Evolutionary conservation across 2,329 filamentous ascomycete species (phyloP).

Genomic region (Fusarium anguioides): DNA sequence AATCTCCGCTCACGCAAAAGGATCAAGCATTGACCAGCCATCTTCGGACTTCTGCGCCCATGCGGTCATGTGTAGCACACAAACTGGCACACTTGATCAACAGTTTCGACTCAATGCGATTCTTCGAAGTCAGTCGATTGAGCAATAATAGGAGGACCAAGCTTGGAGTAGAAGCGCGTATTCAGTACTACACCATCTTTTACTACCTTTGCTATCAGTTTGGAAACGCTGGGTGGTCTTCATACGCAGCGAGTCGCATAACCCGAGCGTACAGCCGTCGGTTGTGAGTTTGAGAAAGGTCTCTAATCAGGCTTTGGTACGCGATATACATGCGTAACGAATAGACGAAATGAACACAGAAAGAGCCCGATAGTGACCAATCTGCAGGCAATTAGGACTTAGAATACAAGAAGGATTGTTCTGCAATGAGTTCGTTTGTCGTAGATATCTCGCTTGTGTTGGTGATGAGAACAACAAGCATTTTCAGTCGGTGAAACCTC

Average conservation of each 20-base stretch:
- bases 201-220: background rate
- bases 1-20: background rate
- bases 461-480: conserved; percentile 43
- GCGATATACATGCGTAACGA: conserved; percentile 36
- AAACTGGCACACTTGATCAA: too few species aligned
- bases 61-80: background rate
- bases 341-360: conserved; percentile 42
- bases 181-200: background rate
- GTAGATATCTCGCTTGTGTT: conserved; percentile 1
- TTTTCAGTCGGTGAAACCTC: conserved; percentile 49
- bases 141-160: too few species aligned
- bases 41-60: background rate
- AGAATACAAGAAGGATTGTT: background rate
- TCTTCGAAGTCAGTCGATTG: too few species aligned
- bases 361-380: conserved; percentile 42
- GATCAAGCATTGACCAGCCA: background rate
- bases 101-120: background rate
- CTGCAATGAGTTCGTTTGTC: background rate
- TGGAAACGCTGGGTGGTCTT: background rate
- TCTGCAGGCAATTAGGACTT: background rate
- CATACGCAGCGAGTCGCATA: background rate
- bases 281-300: conserved; percentile 27
- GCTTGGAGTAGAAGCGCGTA: background rate
- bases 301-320: background rate
- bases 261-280: conserved; percentile 49